A percentile compares a stretch with the other conserved stretches of the same genome.
Conservation (phyloP, 345 rosid species). For the Carallia pectinifolia region DNA sequence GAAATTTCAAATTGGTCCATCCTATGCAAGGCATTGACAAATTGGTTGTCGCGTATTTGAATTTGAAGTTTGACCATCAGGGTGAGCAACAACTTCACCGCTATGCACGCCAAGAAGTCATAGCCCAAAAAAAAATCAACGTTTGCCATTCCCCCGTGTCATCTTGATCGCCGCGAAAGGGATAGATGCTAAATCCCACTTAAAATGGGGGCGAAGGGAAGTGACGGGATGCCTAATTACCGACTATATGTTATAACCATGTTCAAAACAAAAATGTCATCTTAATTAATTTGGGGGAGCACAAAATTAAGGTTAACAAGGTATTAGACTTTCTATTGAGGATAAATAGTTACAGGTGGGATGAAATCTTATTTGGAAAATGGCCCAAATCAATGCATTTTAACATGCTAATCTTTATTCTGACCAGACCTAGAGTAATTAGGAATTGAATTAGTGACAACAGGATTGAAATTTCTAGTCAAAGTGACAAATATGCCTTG, state of each 20-base stretch:
- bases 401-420: no score
- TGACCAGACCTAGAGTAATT: no score
- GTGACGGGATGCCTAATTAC: no score
- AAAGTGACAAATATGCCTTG: neutral
- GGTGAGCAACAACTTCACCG: neutral
- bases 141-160: neutral
- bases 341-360: neutral
- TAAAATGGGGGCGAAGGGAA: no score
- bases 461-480: neutral
- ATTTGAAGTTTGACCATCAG: constrained; percentile 8
- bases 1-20: neutral
- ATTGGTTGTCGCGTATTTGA: neutral
- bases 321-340: neutral
- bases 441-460: neutral
- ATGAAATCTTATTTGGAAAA: neutral
- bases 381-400: no score
- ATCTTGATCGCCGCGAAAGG: no score
- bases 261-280: no score
- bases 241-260: no score
- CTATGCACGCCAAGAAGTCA: neutral
- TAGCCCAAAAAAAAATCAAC: no score
- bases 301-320: neutral
- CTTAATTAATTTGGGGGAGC: no score
- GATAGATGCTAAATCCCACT: no score
- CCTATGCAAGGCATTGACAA: constrained; percentile 15